Percentiles rank a stretch among this genome's conserved stretches.
Conservation (phyloP, 768 basidiomycete species). For the Candolleomyces eurysporus region DNA sequence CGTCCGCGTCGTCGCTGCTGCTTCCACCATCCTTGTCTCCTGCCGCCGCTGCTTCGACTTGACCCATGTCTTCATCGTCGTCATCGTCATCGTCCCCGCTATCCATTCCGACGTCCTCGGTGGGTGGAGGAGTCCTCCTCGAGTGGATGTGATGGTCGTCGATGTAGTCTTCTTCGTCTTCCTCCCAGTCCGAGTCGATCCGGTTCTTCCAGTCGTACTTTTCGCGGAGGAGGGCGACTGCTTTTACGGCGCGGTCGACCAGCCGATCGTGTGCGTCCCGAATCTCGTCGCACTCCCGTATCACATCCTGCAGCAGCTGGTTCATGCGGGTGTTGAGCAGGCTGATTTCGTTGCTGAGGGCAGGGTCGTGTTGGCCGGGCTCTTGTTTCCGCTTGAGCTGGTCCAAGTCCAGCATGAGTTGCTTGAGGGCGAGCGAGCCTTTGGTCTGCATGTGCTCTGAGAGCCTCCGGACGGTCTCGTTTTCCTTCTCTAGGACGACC, state of each 20-base stretch:
- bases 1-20: conserved; percentile 21
- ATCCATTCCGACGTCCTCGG: conserved; percentile 28
- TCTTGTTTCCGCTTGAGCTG: too few species aligned
- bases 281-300: conserved; percentile 65
- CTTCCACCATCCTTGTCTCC: not conserved
- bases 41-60: conserved; percentile 17
- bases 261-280: conserved; percentile 69
- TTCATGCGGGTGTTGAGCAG: too few species aligned
- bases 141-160: conserved; percentile 27
- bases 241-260: conserved; percentile 75
- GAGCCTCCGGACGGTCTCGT: conserved; percentile 67
- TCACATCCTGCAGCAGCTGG: conserved; percentile 43
- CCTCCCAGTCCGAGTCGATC: conserved; percentile 68
- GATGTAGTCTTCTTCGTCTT: conserved; percentile 35
- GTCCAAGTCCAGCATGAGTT: too few species aligned
- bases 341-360: too few species aligned
- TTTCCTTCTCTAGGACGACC: conserved; percentile 71
- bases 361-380: too few species aligned
- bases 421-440: conserved; percentile 45
- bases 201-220: conserved; percentile 82
- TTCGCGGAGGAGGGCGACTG: conserved; percentile 74
- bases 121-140: conserved; percentile 35
- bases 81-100: conserved; percentile 22
- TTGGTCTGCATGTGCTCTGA: conserved; percentile 64
- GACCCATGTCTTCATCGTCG: conserved; percentile 11